These are phyloP conservation scores for Hirsutella rhossiliensis DNA, from an alignment of 2,329 filamentous ascomycete genomes.

Conservation along the genomic window DNA sequence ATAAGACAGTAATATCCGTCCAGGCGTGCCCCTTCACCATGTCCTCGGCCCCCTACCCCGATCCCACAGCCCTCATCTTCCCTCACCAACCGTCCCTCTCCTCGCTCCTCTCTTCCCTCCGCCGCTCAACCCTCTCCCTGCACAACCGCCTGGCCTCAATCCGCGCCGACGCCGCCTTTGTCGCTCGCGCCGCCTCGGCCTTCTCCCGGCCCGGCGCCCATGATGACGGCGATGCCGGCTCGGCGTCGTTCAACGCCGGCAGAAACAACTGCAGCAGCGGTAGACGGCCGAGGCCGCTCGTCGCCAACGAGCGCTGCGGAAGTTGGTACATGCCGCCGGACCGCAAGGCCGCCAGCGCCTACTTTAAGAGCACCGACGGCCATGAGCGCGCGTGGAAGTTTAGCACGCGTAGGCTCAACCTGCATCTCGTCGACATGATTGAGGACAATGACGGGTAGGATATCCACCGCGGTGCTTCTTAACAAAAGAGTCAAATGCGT, in stretches of 20 bases:
- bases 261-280: no score
- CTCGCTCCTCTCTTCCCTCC: constrained; percentile 58
- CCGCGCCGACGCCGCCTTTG: constrained; percentile 62
- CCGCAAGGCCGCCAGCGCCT: constrained; percentile 60
- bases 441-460: constrained; percentile 53
- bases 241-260: no score
- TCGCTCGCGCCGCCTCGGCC: constrained; percentile 43
- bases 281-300: constrained; percentile 43
- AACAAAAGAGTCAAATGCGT: neutral
- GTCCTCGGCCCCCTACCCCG: no score
- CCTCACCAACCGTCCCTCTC: constrained; percentile 52
- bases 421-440: constrained; percentile 64
- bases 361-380: constrained; percentile 97
- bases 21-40: no score
- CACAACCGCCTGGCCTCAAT: constrained; percentile 77
- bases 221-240: no score
- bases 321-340: constrained; percentile 78
- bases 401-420: constrained; percentile 70
- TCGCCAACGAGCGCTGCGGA: constrained; percentile 91
- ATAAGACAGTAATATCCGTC: no score
- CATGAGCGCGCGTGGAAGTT: constrained; percentile 88
- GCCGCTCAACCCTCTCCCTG: constrained; percentile 64
- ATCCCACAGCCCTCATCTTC: constrained; percentile 30
- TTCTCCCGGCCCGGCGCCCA: constrained; percentile 18
- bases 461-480: neutral